phyloP scores from a whole-genome alignment of 2,329 filamentous ascomycete genomes.

The Arthrobotrys entomopaga region DNA sequence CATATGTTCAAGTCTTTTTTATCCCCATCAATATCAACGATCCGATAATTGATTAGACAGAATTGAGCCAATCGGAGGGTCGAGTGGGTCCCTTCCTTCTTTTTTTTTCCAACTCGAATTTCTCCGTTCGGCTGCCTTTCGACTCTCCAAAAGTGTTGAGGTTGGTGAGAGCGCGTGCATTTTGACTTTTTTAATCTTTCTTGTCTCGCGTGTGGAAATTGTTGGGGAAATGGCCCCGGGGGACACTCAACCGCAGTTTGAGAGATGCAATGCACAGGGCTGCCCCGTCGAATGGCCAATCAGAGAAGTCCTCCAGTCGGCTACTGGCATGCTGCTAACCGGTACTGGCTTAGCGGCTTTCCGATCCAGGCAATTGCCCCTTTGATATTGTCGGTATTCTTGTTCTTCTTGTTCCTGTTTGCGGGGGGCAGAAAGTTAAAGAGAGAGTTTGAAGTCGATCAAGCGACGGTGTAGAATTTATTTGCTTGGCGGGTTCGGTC shows the following conservation, averaged over 20 bases:
- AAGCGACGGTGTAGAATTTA: not conserved
- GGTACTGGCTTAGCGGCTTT: conserved; percentile 15
- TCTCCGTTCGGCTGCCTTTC: not conserved
- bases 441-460: not conserved
- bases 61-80: conserved; percentile 31
- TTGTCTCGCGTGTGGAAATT: conserved; percentile 10
- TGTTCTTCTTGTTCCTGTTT: too few species aligned
- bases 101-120: too few species aligned
- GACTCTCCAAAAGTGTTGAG: conserved; percentile 43
- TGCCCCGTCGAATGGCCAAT: conserved; percentile 23
- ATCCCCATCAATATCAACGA: not conserved
- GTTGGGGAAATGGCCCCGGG: conserved; percentile 4
- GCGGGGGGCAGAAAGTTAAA: conserved; percentile 26
- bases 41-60: not conserved
- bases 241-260: conserved; percentile 30
- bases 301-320: conserved; percentile 15
- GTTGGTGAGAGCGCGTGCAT: not conserved
- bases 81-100: conserved; percentile 5
- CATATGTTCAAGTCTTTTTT: too few species aligned
- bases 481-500: conserved; percentile 19
- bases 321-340: conserved; percentile 37
- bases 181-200: conserved; percentile 5
- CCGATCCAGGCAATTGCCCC: conserved; percentile 23
- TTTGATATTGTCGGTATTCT: conserved; percentile 25
- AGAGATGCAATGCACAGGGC: conserved; percentile 20